These are phyloP conservation scores for Coemansia sp. DNA, from an alignment of 192 early-diverging fungal species.

Conservation along the genomic window DNA sequence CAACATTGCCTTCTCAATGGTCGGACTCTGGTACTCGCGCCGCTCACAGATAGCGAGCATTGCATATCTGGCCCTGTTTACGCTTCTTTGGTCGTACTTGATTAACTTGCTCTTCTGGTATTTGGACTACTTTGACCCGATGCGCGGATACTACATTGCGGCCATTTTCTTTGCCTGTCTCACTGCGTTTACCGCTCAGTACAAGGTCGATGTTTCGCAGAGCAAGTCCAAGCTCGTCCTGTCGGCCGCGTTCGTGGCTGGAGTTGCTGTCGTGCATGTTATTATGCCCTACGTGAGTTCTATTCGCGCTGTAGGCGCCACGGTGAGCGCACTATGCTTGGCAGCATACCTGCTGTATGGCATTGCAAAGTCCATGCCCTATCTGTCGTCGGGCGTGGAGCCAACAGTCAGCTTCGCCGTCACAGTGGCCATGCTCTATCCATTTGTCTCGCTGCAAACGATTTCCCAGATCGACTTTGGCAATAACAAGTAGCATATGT, in stretches of 20 bases:
- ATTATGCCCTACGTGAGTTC: not conserved
- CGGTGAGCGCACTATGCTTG: not conserved
- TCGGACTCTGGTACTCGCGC: not conserved
- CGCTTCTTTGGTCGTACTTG: not conserved
- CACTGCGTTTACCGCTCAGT: not conserved
- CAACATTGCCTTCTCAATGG: not conserved
- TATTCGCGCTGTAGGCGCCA: not conserved
- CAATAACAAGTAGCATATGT: slow-evolving; percentile 2
- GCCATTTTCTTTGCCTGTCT: not conserved
- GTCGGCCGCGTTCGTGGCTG: not conserved
- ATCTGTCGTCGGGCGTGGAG: not conserved
- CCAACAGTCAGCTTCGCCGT: not conserved
- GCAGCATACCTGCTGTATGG: not conserved
- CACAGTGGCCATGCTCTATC: slow-evolving; percentile 1
- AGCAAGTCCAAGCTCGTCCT: not conserved
- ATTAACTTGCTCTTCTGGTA: not conserved
- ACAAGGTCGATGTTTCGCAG: not conserved
- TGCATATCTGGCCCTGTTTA: not conserved
- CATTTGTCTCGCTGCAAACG: not conserved
- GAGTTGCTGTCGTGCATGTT: not conserved
- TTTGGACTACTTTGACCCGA: not conserved
- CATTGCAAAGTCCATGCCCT: slow-evolving; percentile 5
- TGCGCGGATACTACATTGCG: slow-evolving; percentile 1
- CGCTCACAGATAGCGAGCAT: not conserved
- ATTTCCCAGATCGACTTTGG: slow-evolving; percentile 1